phyloP scores from a whole-genome alignment of 2,329 filamentous ascomycete genomes.

The Aureobasidium sp. region DNA sequence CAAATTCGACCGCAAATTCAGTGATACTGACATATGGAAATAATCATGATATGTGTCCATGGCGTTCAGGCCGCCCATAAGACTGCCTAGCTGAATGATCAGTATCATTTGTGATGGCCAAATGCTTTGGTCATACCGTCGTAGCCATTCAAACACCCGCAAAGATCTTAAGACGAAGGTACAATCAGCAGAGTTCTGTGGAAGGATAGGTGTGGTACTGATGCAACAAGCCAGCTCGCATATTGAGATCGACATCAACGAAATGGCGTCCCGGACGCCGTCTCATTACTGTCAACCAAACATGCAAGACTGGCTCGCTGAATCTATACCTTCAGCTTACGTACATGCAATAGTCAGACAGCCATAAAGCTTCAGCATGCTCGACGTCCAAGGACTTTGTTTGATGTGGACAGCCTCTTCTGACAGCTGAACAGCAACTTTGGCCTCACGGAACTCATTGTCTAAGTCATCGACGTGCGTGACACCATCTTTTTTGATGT shows the following conservation, averaged over 20 bases:
- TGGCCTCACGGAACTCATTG: neutral
- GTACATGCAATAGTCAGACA: neutral
- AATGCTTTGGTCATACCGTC: neutral
- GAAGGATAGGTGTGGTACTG: no score
- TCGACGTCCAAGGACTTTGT: neutral
- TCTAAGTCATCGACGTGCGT: neutral
- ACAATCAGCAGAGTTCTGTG: no score
- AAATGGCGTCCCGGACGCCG: no score
- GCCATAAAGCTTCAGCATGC: neutral
- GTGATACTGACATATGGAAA: neutral
- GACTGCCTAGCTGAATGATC: neutral
- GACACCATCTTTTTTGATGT: conserved; percentile 1
- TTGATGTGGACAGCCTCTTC: neutral
- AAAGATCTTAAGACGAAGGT: neutral
- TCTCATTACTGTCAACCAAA: no score
- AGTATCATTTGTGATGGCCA: no score
- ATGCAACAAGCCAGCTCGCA: no score
- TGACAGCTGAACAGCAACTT: conserved; percentile 3
- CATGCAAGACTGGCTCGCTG: no score
- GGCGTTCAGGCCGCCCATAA: conserved; percentile 1
- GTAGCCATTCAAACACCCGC: conserved; percentile 9
- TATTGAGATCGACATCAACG: no score
- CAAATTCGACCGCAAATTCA: neutral
- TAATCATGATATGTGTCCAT: neutral
- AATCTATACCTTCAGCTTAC: no score